Conservation (phyloP, 2,329 filamentous ascomycete genomes). For the Colletotrichum tabaci region DNA sequence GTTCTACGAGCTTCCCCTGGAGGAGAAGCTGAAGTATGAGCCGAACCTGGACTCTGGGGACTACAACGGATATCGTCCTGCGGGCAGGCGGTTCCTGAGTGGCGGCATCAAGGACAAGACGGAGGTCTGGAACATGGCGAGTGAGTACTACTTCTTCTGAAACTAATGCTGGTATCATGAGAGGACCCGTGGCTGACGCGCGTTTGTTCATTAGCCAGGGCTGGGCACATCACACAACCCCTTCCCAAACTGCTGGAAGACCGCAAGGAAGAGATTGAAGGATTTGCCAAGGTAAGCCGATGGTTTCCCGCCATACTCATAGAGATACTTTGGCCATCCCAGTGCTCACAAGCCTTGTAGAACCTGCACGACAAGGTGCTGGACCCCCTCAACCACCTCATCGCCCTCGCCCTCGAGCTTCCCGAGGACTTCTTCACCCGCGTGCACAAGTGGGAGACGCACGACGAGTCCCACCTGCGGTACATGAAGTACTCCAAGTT, state of each 20-base stretch:
- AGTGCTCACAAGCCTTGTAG: background rate
- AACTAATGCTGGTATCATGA: background rate
- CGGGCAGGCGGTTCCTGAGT: conserved; percentile 54
- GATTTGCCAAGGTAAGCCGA: conserved; percentile 61
- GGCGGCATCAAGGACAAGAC: conserved; percentile 58
- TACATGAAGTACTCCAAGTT: conserved; percentile 73
- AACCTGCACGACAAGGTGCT: conserved; percentile 68
- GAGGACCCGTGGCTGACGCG: background rate
- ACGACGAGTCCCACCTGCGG: conserved; percentile 72
- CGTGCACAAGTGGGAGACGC: conserved; percentile 69
- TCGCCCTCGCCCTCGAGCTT: conserved; percentile 73
- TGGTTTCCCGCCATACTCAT: background rate
- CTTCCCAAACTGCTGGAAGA: conserved; percentile 62
- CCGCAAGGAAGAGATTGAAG: conserved; percentile 69
- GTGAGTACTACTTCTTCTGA: conserved; percentile 41
- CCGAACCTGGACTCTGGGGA: conserved; percentile 64
- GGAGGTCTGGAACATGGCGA: conserved; percentile 57
- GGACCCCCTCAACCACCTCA: conserved; percentile 70
- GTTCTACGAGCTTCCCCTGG: conserved; percentile 66
- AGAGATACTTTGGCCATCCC: background rate
- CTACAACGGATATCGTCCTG: conserved; percentile 71
- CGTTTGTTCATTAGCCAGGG: conserved; percentile 44
- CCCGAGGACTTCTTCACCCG: conserved; percentile 70
- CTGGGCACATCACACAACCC: conserved; percentile 50
- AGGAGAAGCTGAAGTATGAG: conserved; percentile 72